A percentile compares a stretch with the other conserved stretches of the same genome.
These are phyloP conservation scores for Tilletia setariae DNA, from an alignment of 1,284 basidiomycete species.

Conservation along the genomic window DNA sequence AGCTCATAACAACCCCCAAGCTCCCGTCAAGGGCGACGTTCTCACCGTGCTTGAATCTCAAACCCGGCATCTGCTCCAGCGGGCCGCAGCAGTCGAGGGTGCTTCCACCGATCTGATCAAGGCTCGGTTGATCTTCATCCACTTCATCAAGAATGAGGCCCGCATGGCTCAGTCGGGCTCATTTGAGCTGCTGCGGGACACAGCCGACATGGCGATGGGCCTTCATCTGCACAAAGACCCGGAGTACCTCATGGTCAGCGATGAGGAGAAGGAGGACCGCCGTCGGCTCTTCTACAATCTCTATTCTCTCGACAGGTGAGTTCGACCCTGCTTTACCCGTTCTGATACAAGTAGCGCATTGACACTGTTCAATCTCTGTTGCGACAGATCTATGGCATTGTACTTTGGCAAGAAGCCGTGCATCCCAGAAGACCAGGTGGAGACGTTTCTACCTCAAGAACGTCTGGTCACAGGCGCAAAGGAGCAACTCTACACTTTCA, in stretches of 20 bases:
- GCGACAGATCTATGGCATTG: not conserved
- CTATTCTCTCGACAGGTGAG: not conserved
- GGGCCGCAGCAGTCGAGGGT: not conserved
- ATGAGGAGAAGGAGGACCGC: constrained; percentile 2
- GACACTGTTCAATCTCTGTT: not conserved
- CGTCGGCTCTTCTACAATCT: constrained; percentile 5
- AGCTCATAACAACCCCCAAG: not conserved
- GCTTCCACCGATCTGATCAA: not conserved
- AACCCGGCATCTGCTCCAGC: not conserved
- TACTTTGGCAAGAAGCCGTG: not conserved
- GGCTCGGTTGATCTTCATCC: not conserved
- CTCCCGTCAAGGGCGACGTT: not conserved
- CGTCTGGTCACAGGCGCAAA: not conserved
- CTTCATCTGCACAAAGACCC: not conserved
- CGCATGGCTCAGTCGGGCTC: not conserved
- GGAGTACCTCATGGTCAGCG: not conserved
- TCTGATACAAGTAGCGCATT: not conserved
- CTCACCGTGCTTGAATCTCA: not conserved
- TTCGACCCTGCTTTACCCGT: not conserved
- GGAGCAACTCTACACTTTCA: not conserved
- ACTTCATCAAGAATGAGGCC: constrained; percentile 11
- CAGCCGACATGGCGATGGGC: not conserved
- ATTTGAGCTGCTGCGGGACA: not conserved
- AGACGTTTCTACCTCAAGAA: not conserved
- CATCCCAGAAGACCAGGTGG: not conserved